Evolutionary conservation across 2,329 filamentous ascomycete genomes (phyloP).

Genomic region (Aspergillus quadrilineatus): DNA sequence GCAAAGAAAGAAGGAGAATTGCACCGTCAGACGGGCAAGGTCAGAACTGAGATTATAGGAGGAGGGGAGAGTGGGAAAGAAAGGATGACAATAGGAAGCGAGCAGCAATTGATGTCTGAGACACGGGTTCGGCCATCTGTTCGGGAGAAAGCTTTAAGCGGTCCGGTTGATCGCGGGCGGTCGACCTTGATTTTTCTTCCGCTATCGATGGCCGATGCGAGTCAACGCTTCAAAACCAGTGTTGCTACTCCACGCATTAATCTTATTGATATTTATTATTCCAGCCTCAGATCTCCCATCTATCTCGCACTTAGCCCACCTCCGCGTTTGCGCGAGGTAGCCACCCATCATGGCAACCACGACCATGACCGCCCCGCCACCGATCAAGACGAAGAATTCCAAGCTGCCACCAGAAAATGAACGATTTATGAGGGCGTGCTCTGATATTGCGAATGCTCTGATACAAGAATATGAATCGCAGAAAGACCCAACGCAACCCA

Average conservation of each 20-base stretch:
- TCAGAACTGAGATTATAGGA: conserved; percentile 16
- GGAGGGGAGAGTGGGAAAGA: conserved; percentile 13
- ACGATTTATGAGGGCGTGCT: conserved; percentile 88
- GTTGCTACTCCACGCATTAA: not conserved
- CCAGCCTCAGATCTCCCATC: not conserved
- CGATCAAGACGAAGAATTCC: conserved; percentile 62
- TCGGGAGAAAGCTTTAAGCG: conserved; percentile 41
- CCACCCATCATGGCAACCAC: conserved; percentile 58
- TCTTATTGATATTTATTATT: not conserved
- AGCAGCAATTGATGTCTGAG: conserved; percentile 21
- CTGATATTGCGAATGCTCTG: conserved; percentile 88
- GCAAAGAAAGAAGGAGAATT: conserved; percentile 20
- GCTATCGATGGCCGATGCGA: not conserved
- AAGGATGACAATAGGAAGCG: conserved; percentile 22
- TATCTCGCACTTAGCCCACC: not conserved
- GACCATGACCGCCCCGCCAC: conserved; percentile 58
- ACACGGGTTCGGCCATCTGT: conserved; percentile 29
- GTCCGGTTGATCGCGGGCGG: conserved; percentile 32
- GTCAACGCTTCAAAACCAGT: not conserved
- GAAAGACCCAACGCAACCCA: conserved; percentile 68
- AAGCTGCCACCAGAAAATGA: conserved; percentile 91
- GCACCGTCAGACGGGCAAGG: conserved; percentile 19
- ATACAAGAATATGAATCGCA: conserved; percentile 91
- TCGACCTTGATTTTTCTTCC: conserved; percentile 26
- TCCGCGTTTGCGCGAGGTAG: conserved; percentile 16